Evolutionary conservation across 768 basidiomycete genomes (phyloP), one percentile per base, ranked within the genome.

Genomic region (Steccherinum ochraceum): DNA sequence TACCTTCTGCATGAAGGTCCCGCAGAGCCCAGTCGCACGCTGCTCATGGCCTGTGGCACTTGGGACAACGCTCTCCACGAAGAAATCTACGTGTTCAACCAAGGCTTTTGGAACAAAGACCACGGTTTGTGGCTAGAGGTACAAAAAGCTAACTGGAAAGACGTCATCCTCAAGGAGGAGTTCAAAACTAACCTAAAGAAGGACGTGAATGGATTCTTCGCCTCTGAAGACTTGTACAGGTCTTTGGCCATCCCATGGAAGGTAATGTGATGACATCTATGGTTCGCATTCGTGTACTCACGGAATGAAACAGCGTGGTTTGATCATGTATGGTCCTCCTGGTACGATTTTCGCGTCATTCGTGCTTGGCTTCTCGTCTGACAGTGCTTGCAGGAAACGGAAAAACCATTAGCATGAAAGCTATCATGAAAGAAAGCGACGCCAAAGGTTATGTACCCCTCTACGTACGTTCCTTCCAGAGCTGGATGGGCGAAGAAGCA

Each of bases 281-380:
- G n/a, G 12, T 13, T 25, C 40, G 7, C 40, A 12, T 20, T 12
- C 23, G 35, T n/a, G 35, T 39, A 39, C 30, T 12, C 21, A 42
- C 24, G 39, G 35, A 53, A 5, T 43, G 24, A 21, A 51, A 13
- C 53, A 91, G 85, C 82, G 89, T 52, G 90, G 89, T 24, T 64
- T 92, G 53, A 89, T 93, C 61, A 75, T 93, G 76, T 74, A 84
- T 53, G 91, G 91, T 1, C 84, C 89, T n/a, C 86, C 87, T 58
- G 85, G 85, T 74, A 56, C 50, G 45, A 35, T 16, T 7, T 35
- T n/a, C n/a, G n/a, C n/a, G 21, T 27, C 24, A 4, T 2, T 23
- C 18, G 19, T 23, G 5, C 13, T 25, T 19, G 23, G 16, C 16
- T 25, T 3, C 24, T n/a, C n/a, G 35, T 42, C 23, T 27, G 24